Evolutionary conservation across 345 rosid genomes (phyloP).

Genomic region (Gossypium sturtianum): DNA sequence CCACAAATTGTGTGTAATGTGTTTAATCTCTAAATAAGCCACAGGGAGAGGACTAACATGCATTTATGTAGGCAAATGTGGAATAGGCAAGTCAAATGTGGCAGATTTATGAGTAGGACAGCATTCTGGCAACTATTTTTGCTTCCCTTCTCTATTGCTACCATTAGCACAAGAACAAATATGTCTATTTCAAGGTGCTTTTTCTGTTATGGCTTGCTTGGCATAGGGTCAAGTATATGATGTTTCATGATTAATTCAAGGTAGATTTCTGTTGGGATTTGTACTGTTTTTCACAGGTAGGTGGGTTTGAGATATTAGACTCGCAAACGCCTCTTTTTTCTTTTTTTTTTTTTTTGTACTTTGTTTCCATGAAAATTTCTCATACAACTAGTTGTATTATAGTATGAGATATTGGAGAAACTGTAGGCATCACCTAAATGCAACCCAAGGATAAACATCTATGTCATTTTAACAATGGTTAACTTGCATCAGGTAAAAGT

Average conservation of each 20-base stretch:
- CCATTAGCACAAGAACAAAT: slow-evolving; percentile 7
- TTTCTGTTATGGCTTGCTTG: background rate
- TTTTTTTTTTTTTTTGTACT: too few relatives aligned
- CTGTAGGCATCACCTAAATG: background rate
- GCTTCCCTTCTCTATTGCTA: background rate
- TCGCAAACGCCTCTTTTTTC: too few relatives aligned
- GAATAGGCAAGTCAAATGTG: slow-evolving; percentile 20
- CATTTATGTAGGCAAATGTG: slow-evolving; percentile 33
- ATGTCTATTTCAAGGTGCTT: background rate
- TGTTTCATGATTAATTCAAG: too few relatives aligned
- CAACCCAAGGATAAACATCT: background rate
- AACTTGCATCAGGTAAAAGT: too few relatives aligned
- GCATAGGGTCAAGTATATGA: background rate
- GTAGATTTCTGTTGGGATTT: too few relatives aligned
- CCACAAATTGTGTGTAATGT: slow-evolving; percentile 28
- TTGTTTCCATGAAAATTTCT: background rate
- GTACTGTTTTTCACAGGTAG: too few relatives aligned
- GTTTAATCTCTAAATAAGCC: slow-evolving; percentile 32
- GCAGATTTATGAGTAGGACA: slow-evolving; percentile 27
- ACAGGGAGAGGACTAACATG: slow-evolving; percentile 24
- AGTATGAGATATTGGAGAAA: background rate
- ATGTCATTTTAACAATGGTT: background rate
- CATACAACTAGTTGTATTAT: background rate
- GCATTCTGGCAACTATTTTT: slow-evolving; percentile 9
- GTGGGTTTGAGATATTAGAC: too few relatives aligned